These are phyloP conservation scores for Lodderomyces parapsilosis DNA, from an alignment of 1,139 yeast species.

Conservation along the genomic window DNA sequence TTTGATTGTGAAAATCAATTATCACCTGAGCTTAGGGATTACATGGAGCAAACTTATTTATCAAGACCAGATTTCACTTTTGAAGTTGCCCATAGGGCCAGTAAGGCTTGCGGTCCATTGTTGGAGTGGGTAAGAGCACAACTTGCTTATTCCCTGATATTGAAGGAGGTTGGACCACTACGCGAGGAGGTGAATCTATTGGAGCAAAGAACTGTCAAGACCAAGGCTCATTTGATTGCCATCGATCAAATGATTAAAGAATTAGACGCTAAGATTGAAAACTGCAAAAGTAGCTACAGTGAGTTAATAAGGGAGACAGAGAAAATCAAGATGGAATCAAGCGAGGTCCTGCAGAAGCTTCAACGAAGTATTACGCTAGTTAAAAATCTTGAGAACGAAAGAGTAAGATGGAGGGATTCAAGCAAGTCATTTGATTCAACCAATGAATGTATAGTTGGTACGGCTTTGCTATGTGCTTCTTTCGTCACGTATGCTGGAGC, in stretches of 20 bases:
- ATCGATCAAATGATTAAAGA: slow-evolving; percentile 81
- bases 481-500: slow-evolving; percentile 62
- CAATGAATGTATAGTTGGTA: slow-evolving; percentile 57
- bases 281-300: slow-evolving; percentile 69
- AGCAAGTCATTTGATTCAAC: slow-evolving; percentile 50
- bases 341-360: slow-evolving; percentile 58
- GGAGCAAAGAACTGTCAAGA: slow-evolving; percentile 60
- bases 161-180: slow-evolving; percentile 75
- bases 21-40: slow-evolving; percentile 48
- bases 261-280: slow-evolving; percentile 65
- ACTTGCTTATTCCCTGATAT: slow-evolving; percentile 62
- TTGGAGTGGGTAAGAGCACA: slow-evolving; percentile 91
- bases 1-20: slow-evolving; percentile 67
- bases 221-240: slow-evolving; percentile 68
- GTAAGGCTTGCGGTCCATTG: slow-evolving; percentile 94
- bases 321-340: slow-evolving; percentile 69
- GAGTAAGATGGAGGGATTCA: slow-evolving; percentile 71
- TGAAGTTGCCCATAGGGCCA: slow-evolving; percentile 81
- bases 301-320: slow-evolving; percentile 76
- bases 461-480: slow-evolving; percentile 62
- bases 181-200: slow-evolving; percentile 60
- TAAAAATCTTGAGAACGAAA: slow-evolving; percentile 64
- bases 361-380: slow-evolving; percentile 62
- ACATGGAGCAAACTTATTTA: slow-evolving; percentile 62
- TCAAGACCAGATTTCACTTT: slow-evolving; percentile 64